Base-by-base conservation (phyloP, 805 yeast genomes). In the Teunomyces pallodes region DNA sequence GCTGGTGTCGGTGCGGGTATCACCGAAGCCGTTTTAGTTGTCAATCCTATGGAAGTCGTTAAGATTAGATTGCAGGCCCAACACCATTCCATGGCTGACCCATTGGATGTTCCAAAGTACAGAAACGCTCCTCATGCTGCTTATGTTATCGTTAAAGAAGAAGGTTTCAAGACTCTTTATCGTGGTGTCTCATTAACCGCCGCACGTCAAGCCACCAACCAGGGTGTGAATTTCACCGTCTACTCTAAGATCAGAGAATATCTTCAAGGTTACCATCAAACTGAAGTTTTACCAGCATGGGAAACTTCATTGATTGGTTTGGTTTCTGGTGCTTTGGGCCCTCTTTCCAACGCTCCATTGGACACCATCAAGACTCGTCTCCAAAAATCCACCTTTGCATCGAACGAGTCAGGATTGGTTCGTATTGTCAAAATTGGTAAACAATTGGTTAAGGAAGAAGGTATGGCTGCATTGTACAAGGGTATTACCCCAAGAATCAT, bases 401-500 rank as follows among this genome's bases (percentile, higher is more conserved):
- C 82, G n/a, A 74, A 77, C 49, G 85, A 80, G 67, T 78, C 87
- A 6, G 92, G 94, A 30, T 66, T 89, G 68, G 82, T 80, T 47
- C 82, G 96, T 70, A 90, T 92, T 59, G 70, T 78, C 33, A 80
- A 91, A 66, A 92, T 94, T 61, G 89, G 95, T 51, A 73, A 74
- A 42, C 91, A 85, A 61, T 79, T 92, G 68, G 74, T 91, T 56
- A 84, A 83, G 65, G 96, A 90, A 74, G 96, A 90, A 72, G 99
- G 99, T 46, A 59, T 64, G 36, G 66, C 66, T 47, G 77, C 77
- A 13, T 68, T 92, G 66, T 92, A 92, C 77, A 89, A 92, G 66
- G 99, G 99, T 74, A 92, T 92, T 65, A 90, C 97, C 20, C 99
- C 99, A 59, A 86, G 99, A 75, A 92, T 92, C 58, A 91, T 92